Evolutionary conservation across 352 stramenopile species (phyloP).

Genomic region (Phytophthora cactorum): DNA sequence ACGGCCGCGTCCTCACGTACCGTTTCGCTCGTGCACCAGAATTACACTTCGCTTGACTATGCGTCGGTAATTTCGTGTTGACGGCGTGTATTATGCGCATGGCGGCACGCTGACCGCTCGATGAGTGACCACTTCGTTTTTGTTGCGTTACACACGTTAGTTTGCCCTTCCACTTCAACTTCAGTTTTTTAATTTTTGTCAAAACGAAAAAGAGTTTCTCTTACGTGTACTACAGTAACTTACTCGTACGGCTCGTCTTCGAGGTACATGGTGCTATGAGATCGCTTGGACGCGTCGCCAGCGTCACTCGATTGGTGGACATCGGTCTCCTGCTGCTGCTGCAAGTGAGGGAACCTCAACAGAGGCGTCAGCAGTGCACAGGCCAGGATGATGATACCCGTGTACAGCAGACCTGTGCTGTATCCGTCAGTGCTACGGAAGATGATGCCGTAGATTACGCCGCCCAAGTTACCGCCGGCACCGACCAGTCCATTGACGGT

Average conservation of each 20-base stretch:
- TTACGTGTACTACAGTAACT: background rate
- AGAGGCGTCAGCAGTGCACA: slow-evolving; percentile 53
- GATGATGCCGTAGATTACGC: slow-evolving; percentile 75
- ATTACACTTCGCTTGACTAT: slow-evolving; percentile 19
- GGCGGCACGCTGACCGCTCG: slow-evolving; percentile 3
- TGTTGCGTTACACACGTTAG: background rate
- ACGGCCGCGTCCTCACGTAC: slow-evolving; percentile 1
- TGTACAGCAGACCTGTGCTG: slow-evolving; percentile 53
- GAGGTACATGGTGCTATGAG: slow-evolving; percentile 37
- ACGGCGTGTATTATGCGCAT: slow-evolving; percentile 12
- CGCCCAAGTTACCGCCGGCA: slow-evolving; percentile 70
- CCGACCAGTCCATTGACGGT: slow-evolving; percentile 73
- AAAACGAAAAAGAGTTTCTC: background rate
- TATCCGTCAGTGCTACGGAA: slow-evolving; percentile 57
- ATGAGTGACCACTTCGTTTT: slow-evolving; percentile 10
- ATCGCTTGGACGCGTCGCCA: slow-evolving; percentile 20
- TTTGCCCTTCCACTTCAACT: background rate
- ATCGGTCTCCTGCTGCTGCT: slow-evolving; percentile 37
- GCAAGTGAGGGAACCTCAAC: slow-evolving; percentile 49
- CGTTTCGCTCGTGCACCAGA: slow-evolving; percentile 9
- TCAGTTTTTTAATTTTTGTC: slow-evolving; percentile 1
- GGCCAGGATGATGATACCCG: slow-evolving; percentile 61
- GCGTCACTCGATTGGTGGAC: slow-evolving; percentile 6
- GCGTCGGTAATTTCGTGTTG: slow-evolving; percentile 4
- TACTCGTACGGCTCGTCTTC: slow-evolving; percentile 35